Percentiles rank a stretch among this genome's conserved stretches.
Conservation (phyloP, 768 basidiomycete species). For the Mycena crocata region DNA sequence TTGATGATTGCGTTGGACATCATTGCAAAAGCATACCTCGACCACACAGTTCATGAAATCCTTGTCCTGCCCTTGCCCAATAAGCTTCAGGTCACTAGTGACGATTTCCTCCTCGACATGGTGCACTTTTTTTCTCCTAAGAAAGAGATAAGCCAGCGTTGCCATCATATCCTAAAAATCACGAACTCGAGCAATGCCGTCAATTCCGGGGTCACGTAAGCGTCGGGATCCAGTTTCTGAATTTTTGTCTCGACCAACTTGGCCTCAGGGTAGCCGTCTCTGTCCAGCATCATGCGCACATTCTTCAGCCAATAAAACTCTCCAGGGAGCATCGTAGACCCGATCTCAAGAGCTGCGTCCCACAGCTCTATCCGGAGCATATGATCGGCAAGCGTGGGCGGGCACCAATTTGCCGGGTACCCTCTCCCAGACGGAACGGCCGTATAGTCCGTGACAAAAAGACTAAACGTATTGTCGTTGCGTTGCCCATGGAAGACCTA, state of each 20-base stretch:
- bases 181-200: constrained; percentile 64
- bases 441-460: constrained; percentile 79
- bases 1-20: too few relatives aligned
- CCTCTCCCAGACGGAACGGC: constrained; percentile 48
- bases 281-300: constrained; percentile 53
- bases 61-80: too few relatives aligned
- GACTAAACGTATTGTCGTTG: constrained; percentile 51
- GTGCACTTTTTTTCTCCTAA: too few relatives aligned
- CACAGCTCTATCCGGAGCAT: constrained; percentile 71
- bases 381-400: constrained; percentile 52
- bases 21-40: too few relatives aligned
- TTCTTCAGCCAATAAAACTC: constrained; percentile 69
- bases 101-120: too few relatives aligned
- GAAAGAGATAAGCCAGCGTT: not conserved
- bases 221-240: constrained; percentile 52
- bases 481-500: constrained; percentile 62
- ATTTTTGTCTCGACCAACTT: constrained; percentile 63
- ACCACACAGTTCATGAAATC: too few relatives aligned
- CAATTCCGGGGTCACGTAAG: constrained; percentile 50
- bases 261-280: constrained; percentile 59
- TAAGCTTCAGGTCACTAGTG: too few relatives aligned
- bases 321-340: constrained; percentile 56
- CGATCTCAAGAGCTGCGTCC: constrained; percentile 59
- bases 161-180: not conserved
- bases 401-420: constrained; percentile 60